Evolutionary conservation across 2,329 filamentous ascomycete genomes (phyloP).

Genomic region (Epichloe sp.): DNA sequence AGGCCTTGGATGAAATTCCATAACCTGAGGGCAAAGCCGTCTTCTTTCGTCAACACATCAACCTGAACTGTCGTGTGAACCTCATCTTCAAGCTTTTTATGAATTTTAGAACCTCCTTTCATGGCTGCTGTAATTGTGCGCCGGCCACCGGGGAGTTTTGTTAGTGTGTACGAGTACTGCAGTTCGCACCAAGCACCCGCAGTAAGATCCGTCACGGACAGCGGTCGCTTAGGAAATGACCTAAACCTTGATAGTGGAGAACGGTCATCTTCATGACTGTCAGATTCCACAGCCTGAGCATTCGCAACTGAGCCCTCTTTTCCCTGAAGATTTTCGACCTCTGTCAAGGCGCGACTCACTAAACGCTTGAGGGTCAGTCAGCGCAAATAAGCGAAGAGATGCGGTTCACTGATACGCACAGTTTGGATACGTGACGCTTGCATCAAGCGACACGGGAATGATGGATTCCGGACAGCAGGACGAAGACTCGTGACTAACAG

Average conservation of each 20-base stretch:
- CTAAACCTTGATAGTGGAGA: slow-evolving; percentile 68
- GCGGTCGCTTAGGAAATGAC: slow-evolving; percentile 58
- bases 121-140: slow-evolving; percentile 70
- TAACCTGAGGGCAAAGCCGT: slow-evolving; percentile 66
- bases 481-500: not conserved
- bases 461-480: not conserved
- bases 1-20: slow-evolving; percentile 90
- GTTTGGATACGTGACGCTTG: slow-evolving; percentile 35
- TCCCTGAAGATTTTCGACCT: slow-evolving; percentile 8
- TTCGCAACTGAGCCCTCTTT: slow-evolving; percentile 5
- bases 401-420: slow-evolving; percentile 27
- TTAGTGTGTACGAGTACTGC: slow-evolving; percentile 82
- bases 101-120: slow-evolving; percentile 67
- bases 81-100: slow-evolving; percentile 73
- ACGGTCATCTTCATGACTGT: slow-evolving; percentile 17
- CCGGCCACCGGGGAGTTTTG: slow-evolving; percentile 54
- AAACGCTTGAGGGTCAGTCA: slow-evolving; percentile 56
- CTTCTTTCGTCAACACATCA: slow-evolving; percentile 61
- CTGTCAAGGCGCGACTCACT: slow-evolving; percentile 38
- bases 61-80: slow-evolving; percentile 67
- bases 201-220: slow-evolving; percentile 80
- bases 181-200: slow-evolving; percentile 92
- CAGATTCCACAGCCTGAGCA: not conserved
- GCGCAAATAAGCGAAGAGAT: slow-evolving; percentile 4
- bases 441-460: slow-evolving; percentile 7